Evolutionary conservation across 179 eudicot genomes (phyloP).

Genomic region (Monotropa hypopitys): DNA sequence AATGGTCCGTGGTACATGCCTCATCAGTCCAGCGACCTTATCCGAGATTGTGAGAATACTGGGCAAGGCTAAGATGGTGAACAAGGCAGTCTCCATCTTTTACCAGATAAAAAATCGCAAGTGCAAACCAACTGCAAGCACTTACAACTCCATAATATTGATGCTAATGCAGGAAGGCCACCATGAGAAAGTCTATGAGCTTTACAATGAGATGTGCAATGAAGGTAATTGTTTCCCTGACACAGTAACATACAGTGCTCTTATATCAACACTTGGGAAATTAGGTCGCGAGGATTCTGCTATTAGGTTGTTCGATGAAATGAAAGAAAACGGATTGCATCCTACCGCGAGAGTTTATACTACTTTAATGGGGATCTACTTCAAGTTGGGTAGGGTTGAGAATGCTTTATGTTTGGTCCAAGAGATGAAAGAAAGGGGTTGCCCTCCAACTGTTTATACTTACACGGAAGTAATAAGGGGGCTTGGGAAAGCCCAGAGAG

Average conservation of each 20-base stretch:
- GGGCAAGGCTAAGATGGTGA: conserved; percentile 80
- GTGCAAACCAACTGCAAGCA: conserved; percentile 61
- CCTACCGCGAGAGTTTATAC: conserved; percentile 82
- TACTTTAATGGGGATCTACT: conserved; percentile 53
- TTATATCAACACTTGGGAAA: conserved; percentile 69
- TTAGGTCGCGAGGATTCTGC: conserved; percentile 67
- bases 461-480: conserved; percentile 84
- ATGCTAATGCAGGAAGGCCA: conserved; percentile 88
- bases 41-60: conserved; percentile 57
- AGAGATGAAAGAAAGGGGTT: conserved; percentile 67
- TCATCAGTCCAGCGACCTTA: conserved; percentile 49
- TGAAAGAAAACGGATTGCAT: conserved; percentile 68
- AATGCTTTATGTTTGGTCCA: conserved; percentile 46
- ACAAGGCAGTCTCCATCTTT: conserved; percentile 65
- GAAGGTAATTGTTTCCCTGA: conserved; percentile 80
- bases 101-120: conserved; percentile 69
- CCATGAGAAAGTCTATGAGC: conserved; percentile 76
- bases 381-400: conserved; percentile 48
- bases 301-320: conserved; percentile 67
- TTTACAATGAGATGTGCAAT: conserved; percentile 80
- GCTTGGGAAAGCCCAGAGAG: conserved; percentile 57
- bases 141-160: conserved; percentile 71
- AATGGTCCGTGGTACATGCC: conserved; percentile 46
- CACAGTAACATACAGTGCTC: conserved; percentile 69
- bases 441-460: conserved; percentile 77